Conservation (phyloP, 306 rosid species). For the Macrotyloma uniflorum region DNA sequence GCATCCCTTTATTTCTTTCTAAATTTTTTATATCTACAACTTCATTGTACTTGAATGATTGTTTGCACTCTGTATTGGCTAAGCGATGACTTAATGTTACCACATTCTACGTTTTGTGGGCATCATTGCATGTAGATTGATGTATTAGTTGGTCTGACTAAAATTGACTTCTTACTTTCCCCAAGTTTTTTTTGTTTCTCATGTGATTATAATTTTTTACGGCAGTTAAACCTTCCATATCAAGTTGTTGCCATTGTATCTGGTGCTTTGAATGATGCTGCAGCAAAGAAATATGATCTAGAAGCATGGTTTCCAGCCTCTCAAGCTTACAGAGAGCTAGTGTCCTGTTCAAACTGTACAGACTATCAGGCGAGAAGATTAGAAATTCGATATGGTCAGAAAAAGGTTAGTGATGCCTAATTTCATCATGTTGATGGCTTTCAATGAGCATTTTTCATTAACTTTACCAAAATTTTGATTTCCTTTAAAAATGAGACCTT, state of each 20-base stretch:
- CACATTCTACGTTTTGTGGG: not conserved
- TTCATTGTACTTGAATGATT: conserved; percentile 21
- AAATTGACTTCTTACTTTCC: conserved; percentile 7
- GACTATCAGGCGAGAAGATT: conserved; percentile 91
- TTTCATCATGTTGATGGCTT: conserved; percentile 1
- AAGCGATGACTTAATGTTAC: not conserved
- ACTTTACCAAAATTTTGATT: not conserved
- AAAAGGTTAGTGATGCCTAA: conserved; percentile 63
- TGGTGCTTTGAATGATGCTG: conserved; percentile 98
- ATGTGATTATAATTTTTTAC: conserved; percentile 5
- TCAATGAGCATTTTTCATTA: not conserved
- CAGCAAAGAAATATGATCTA: conserved; percentile 93
- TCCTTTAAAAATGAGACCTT: not conserved
- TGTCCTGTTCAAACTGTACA: conserved; percentile 96
- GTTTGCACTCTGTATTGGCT: not conserved
- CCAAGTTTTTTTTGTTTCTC: not conserved
- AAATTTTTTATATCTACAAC: not conserved
- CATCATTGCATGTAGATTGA: not conserved
- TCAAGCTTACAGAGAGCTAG: conserved; percentile 82
- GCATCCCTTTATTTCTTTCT: conserved; percentile 16
- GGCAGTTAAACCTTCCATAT: conserved; percentile 84
- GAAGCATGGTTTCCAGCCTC: conserved; percentile 99
- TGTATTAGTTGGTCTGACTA: conserved; percentile 19
- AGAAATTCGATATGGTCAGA: conserved; percentile 93
- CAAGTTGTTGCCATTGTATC: conserved; percentile 90